These are phyloP conservation scores for Linnemannia exigua DNA, from an alignment of 192 early-diverging fungal genomes.

Conservation along the genomic window DNA sequence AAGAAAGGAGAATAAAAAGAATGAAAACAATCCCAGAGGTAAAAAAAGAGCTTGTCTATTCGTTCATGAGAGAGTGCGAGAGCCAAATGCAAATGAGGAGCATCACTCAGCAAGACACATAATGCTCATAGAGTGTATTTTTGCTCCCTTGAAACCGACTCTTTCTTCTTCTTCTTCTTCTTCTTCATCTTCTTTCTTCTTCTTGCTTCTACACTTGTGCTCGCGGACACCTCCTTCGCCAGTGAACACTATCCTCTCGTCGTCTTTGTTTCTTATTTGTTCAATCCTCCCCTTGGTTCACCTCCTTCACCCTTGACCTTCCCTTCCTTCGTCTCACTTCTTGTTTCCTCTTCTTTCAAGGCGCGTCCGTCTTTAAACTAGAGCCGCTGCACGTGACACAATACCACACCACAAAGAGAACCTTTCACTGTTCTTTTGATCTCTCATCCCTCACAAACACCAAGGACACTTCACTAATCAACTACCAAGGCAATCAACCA, in stretches of 20 bases:
- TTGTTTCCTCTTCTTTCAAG: background rate
- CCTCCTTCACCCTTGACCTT: background rate
- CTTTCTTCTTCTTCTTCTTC: background rate
- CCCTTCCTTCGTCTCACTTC: background rate
- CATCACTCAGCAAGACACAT: constrained; percentile 7
- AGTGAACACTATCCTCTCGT: background rate
- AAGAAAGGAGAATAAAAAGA: background rate
- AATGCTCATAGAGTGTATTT: background rate
- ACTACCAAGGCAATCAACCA: background rate
- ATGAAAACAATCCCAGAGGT: background rate
- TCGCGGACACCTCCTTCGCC: background rate
- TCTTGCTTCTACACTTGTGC: background rate
- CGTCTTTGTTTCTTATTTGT: background rate
- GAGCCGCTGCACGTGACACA: no score
- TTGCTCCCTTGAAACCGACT: background rate
- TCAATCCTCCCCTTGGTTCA: background rate
- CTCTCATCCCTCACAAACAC: background rate
- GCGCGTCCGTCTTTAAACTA: no score
- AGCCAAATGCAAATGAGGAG: background rate
- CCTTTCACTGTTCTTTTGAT: background rate
- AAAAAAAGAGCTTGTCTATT: no score
- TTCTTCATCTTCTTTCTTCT: background rate
- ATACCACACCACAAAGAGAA: no score
- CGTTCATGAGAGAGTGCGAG: no score
- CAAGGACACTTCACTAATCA: background rate